Conservation (phyloP, 768 basidiomycete species). For the Megacollybia marginata region DNA sequence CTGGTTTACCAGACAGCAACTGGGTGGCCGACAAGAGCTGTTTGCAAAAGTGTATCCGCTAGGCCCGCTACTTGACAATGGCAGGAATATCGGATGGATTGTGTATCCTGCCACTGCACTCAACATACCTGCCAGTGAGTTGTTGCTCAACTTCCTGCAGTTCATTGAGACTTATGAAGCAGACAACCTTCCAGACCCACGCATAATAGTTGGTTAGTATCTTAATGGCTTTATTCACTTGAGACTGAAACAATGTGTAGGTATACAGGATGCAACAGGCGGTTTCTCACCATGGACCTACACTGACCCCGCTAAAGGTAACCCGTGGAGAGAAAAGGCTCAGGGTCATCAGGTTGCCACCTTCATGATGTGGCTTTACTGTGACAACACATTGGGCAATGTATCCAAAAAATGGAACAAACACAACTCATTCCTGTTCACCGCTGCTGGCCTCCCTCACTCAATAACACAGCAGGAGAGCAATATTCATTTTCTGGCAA, state of each 20-base stretch:
- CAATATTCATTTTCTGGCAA: conserved; percentile 33
- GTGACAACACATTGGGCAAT: conserved; percentile 39
- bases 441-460: conserved; percentile 27
- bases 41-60: conserved; percentile 14
- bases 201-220: background rate
- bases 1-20: conserved; percentile 13
- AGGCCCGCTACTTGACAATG: background rate
- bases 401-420: conserved; percentile 41
- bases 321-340: conserved; percentile 19
- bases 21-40: conserved; percentile 1
- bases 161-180: background rate
- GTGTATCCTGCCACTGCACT: conserved; percentile 7
- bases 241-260: too few relatives aligned
- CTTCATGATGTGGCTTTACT: conserved; percentile 32
- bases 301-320: conserved; percentile 11
- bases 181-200: background rate
- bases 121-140: conserved; percentile 3
- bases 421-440: conserved; percentile 33
- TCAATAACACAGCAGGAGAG: conserved; percentile 19
- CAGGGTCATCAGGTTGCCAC: conserved; percentile 21
- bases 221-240: too few relatives aligned
- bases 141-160: conserved; percentile 6
- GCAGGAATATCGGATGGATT: conserved; percentile 7
- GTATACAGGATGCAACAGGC: too few relatives aligned
- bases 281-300: conserved; percentile 6